Percentiles rank a stretch among this genome's conserved stretches.
Evolutionary conservation across 139 green algal genomes (phyloP).

Genomic region (Chlamydomonas sp.): DNA sequence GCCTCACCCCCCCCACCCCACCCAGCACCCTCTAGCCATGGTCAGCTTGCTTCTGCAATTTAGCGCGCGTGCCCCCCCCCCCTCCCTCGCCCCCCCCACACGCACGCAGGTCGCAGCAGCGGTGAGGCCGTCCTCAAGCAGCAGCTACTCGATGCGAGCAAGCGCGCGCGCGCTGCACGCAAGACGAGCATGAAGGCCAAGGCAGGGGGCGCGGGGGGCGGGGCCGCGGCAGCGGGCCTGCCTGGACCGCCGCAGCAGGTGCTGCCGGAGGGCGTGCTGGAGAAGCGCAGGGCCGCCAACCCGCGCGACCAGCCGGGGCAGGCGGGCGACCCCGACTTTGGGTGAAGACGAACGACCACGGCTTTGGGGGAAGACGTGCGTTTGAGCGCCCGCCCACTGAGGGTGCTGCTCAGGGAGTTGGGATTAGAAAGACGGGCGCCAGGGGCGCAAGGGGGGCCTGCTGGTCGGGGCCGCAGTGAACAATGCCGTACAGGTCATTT

Average conservation of each 20-base stretch:
- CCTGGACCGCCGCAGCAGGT: background rate
- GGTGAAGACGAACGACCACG: too few species aligned
- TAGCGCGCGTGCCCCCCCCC: too few species aligned
- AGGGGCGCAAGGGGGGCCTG: too few species aligned
- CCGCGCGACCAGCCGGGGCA: background rate
- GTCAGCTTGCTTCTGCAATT: too few species aligned
- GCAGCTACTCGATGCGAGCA: background rate
- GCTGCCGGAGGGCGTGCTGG: conserved; percentile 9
- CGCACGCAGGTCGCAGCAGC: too few species aligned
- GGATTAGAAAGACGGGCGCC: too few species aligned
- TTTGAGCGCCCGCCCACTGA: too few species aligned
- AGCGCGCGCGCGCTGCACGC: background rate
- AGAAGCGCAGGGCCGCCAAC: conserved; percentile 6
- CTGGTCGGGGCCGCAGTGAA: too few species aligned
- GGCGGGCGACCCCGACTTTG: conserved; percentile 12
- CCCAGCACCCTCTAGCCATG: background rate
- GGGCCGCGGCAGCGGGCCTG: background rate
- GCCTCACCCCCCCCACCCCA: background rate
- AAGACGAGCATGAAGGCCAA: background rate
- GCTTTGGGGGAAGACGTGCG: too few species aligned
- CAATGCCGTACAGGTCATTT: too few species aligned
- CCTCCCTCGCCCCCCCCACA: too few species aligned
- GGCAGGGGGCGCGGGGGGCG: background rate
- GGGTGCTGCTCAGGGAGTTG: too few species aligned
- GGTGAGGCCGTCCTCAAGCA: background rate